phyloP scores from a whole-genome alignment of 768 basidiomycete genomes.

The Naganishia onofrii region DNA sequence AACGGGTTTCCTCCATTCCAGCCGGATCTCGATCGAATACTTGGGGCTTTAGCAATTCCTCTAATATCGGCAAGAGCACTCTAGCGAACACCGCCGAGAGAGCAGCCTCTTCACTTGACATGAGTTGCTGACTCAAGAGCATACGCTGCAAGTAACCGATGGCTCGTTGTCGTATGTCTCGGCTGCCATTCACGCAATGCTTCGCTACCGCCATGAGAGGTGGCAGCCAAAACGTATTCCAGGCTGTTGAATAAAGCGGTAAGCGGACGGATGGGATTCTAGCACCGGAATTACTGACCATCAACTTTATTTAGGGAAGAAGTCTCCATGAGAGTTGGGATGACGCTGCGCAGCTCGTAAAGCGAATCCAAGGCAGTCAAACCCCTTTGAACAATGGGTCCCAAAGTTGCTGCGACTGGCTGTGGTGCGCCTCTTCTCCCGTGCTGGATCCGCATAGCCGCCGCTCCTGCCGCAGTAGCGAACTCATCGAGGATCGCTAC shows the following conservation, averaged over 20 bases:
- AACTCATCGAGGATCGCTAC: conserved; percentile 82
- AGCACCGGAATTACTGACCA: conserved; percentile 44
- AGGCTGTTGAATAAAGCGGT: conserved; percentile 56
- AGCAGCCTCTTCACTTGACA: conserved; percentile 60
- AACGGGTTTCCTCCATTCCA: conserved; percentile 85
- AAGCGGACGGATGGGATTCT: neutral
- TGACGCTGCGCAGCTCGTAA: conserved; percentile 66
- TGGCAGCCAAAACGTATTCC: conserved; percentile 74
- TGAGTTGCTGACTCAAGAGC: conserved; percentile 71
- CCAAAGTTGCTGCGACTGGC: conserved; percentile 49
- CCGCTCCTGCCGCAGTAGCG: conserved; percentile 67
- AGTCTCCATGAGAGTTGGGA: conserved; percentile 62
- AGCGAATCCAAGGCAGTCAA: conserved; percentile 77
- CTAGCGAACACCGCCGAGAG: conserved; percentile 82
- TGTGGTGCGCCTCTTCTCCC: conserved; percentile 48
- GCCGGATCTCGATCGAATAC: conserved; percentile 72
- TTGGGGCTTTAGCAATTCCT: conserved; percentile 83
- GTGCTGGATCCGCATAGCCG: conserved; percentile 62
- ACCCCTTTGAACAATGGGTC: conserved; percentile 74
- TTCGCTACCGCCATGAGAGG: conserved; percentile 69
- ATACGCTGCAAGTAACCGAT: conserved; percentile 79
- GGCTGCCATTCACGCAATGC: conserved; percentile 76
- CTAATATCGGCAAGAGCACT: conserved; percentile 84
- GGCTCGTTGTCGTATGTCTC: conserved; percentile 79
- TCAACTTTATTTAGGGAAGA: conserved; percentile 41